Evolutionary conservation across 805 yeast genomes (phyloP).

Genomic region (Wickerhamiella shivajii): DNA sequence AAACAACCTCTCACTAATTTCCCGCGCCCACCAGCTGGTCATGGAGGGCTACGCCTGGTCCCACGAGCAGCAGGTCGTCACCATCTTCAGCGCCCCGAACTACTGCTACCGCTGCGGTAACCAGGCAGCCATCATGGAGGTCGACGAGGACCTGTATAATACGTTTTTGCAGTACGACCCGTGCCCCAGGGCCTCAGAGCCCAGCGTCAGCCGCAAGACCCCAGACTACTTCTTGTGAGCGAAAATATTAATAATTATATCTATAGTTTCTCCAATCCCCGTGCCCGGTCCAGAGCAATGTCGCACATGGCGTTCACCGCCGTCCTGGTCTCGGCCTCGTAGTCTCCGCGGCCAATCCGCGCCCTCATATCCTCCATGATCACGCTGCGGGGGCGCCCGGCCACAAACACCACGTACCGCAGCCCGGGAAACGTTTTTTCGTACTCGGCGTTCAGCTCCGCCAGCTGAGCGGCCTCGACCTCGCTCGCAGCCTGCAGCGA

Average conservation of each 20-base stretch:
- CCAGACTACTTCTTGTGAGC: slow-evolving; percentile 72
- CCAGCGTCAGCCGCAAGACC: slow-evolving; percentile 38
- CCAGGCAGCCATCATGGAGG: slow-evolving; percentile 97
- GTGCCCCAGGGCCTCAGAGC: slow-evolving; percentile 93
- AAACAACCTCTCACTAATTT: slow-evolving; percentile 71
- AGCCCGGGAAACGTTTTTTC: slow-evolving; percentile 56
- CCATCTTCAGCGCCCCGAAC: slow-evolving; percentile 90
- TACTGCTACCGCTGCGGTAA: slow-evolving; percentile 96
- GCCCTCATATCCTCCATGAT: slow-evolving; percentile 48
- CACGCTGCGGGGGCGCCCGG: slow-evolving; percentile 54
- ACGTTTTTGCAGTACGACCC: slow-evolving; percentile 91
- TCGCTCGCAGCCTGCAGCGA: slow-evolving; percentile 37
- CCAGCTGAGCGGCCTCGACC: slow-evolving; percentile 38
- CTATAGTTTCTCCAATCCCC: too few relatives aligned
- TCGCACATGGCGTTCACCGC: slow-evolving; percentile 87
- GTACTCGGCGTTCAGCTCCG: slow-evolving; percentile 42
- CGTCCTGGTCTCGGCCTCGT: slow-evolving; percentile 39
- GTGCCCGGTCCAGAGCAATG: slow-evolving; percentile 69
- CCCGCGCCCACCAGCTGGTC: slow-evolving; percentile 93
- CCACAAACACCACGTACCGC: slow-evolving; percentile 77
- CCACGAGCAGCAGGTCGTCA: slow-evolving; percentile 86
- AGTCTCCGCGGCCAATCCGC: slow-evolving; percentile 44
- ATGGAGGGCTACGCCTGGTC: slow-evolving; percentile 97
- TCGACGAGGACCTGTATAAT: slow-evolving; percentile 76
- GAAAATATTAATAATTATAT: too few relatives aligned